These are phyloP conservation scores for Coffea eugenioides DNA, from an alignment of 257 asterid genomes.

Conservation along the genomic window DNA sequence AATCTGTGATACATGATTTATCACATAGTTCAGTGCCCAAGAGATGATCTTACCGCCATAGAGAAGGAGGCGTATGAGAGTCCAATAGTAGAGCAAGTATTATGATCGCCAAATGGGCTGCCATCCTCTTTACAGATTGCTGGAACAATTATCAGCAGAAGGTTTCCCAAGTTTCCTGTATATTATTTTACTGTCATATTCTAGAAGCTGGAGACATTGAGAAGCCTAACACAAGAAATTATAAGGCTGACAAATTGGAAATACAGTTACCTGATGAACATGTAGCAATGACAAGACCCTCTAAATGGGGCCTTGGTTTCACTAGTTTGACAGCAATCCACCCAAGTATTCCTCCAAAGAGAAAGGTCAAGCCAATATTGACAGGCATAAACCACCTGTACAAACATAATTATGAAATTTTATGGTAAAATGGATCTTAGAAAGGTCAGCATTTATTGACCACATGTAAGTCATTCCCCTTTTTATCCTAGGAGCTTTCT, in stretches of 20 bases:
- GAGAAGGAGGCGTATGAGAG: slow-evolving; percentile 84
- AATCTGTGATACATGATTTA: neutral
- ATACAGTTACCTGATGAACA: slow-evolving; percentile 62
- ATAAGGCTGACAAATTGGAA: neutral
- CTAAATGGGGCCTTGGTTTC: slow-evolving; percentile 63
- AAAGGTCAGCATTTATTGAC: neutral
- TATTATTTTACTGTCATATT: neutral
- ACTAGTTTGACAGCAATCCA: slow-evolving; percentile 76
- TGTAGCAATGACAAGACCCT: slow-evolving; percentile 63
- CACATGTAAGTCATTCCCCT: neutral
- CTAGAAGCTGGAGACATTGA: neutral
- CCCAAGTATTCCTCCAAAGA: slow-evolving; percentile 71
- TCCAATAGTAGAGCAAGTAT: slow-evolving; percentile 44
- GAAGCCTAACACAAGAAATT: neutral
- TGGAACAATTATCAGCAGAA: slow-evolving; percentile 65
- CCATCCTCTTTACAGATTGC: slow-evolving; percentile 72
- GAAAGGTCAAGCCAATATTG: slow-evolving; percentile 69
- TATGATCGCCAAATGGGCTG: slow-evolving; percentile 73
- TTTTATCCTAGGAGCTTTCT: neutral
- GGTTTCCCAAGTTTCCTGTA: slow-evolving; percentile 82
- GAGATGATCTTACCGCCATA: slow-evolving; percentile 61
- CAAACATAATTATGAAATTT: too few species aligned
- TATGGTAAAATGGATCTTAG: neutral
- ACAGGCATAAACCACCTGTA: slow-evolving; percentile 96
- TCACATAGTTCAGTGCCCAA: neutral